Percentiles rank a stretch among this genome's conserved stretches.
These are phyloP conservation scores for Madurella fahalii DNA, from an alignment of 2,329 filamentous ascomycete genomes.

Conservation along the genomic window DNA sequence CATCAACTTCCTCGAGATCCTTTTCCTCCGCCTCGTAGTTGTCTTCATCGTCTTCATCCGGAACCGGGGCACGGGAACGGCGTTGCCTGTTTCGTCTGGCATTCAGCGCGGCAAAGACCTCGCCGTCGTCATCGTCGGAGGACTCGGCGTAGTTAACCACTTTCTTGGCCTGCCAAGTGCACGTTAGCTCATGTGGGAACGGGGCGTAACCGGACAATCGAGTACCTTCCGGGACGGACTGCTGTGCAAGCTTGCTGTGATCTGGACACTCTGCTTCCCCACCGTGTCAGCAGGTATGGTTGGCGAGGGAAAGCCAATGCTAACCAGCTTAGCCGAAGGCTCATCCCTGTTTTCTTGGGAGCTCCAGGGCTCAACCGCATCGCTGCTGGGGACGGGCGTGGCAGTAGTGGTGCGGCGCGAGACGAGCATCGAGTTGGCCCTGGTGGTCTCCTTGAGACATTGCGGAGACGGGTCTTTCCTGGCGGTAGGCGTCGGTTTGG, in stretches of 20 bases:
- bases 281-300: conserved; percentile 40
- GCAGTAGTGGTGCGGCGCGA: conserved; percentile 43
- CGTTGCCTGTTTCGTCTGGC: conserved; percentile 37
- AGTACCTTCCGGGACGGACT: conserved; percentile 79
- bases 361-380: conserved; percentile 62
- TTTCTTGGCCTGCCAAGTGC: conserved; percentile 44
- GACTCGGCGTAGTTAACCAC: conserved; percentile 79
- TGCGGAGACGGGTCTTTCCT: conserved; percentile 31
- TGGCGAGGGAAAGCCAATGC: conserved; percentile 32
- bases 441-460: conserved; percentile 46
- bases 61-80: conserved; percentile 55
- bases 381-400: conserved; percentile 79
- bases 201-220: neutral
- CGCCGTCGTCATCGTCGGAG: conserved; percentile 74
- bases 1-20: conserved; percentile 53
- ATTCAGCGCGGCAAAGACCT: conserved; percentile 54
- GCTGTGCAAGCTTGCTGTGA: conserved; percentile 46
- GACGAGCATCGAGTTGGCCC: conserved; percentile 41
- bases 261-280: conserved; percentile 39
- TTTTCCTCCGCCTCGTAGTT: conserved; percentile 61
- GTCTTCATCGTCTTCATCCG: conserved; percentile 68
- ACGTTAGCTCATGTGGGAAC: neutral
- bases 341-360: conserved; percentile 63
- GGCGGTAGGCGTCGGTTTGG: conserved; percentile 26
- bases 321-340: conserved; percentile 33